Percentiles rank a stretch among this genome's conserved stretches.
phyloP scores from a whole-genome alignment of 192 early-diverging fungal species.

The Mortierella claussenii region DNA sequence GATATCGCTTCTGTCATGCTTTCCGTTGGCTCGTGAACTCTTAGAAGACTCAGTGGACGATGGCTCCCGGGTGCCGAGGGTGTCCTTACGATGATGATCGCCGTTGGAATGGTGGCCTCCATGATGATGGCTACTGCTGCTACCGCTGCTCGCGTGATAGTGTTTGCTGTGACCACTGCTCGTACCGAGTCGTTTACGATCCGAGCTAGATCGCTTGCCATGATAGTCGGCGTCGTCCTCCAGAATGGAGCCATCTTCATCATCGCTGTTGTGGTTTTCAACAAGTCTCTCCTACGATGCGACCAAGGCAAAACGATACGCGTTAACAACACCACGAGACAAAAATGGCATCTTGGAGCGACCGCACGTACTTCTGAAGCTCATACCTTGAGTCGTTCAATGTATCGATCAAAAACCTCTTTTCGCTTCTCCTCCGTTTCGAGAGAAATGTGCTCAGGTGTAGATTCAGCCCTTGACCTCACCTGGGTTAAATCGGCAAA shows the following conservation, averaged over 20 bases:
- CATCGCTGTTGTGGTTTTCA: constrained; percentile 68
- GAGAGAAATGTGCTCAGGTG: constrained; percentile 73
- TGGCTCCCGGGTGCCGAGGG: constrained; percentile 3
- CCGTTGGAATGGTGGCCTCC: constrained; percentile 8
- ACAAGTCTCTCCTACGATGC: constrained; percentile 54
- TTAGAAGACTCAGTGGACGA: constrained; percentile 10
- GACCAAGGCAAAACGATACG: not conserved
- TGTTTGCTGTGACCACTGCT: constrained; percentile 10
- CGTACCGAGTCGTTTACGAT: not conserved
- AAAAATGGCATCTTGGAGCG: no score
- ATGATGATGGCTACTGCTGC: constrained; percentile 11
- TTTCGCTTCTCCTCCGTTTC: constrained; percentile 71
- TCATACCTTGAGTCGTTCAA: constrained; percentile 71
- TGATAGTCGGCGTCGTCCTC: constrained; percentile 60
- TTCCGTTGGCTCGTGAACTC: constrained; percentile 16
- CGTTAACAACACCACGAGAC: not conserved
- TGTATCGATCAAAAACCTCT: constrained; percentile 79
- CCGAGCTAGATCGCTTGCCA: constrained; percentile 2
- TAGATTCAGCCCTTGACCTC: constrained; percentile 35
- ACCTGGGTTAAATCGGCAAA: constrained; percentile 17
- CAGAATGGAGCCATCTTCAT: constrained; percentile 70
- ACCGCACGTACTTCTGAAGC: no score
- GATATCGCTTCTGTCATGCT: constrained; percentile 1
- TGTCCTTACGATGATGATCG: constrained; percentile 20
- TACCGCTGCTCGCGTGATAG: constrained; percentile 3